Evolutionary conservation across 805 yeast species (phyloP).

Genomic region (Metschnikowia reukaufii): DNA sequence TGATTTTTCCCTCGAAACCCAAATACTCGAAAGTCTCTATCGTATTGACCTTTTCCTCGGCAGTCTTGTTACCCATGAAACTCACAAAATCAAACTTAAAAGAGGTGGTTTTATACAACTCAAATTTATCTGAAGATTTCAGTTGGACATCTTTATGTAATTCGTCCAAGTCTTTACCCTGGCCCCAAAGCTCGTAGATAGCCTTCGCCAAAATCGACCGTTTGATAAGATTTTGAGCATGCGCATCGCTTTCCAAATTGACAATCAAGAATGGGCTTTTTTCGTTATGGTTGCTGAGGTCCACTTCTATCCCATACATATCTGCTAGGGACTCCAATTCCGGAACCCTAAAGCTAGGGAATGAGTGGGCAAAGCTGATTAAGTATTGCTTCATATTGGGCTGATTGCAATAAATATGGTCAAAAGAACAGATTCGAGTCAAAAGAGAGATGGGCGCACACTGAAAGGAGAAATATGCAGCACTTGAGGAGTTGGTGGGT

Average conservation of each 20-base stretch:
- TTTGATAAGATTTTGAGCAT: conserved; percentile 61
- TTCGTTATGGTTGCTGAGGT: conserved; percentile 58
- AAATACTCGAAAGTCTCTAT: conserved; percentile 74
- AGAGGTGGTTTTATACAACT: conserved; percentile 42
- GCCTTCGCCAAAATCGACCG: conserved; percentile 72
- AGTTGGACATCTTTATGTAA: conserved; percentile 54
- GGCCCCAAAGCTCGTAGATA: conserved; percentile 84
- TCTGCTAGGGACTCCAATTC: conserved; percentile 86
- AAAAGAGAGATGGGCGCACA: neutral
- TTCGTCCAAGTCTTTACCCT: conserved; percentile 53
- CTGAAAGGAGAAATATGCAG: conserved; percentile 2
- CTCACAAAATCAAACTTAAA: conserved; percentile 85
- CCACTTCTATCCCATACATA: conserved; percentile 53
- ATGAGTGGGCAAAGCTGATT: conserved; percentile 82
- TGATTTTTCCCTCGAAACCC: conserved; percentile 72
- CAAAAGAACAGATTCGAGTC: neutral
- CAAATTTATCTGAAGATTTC: conserved; percentile 34
- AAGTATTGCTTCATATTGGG: conserved; percentile 56
- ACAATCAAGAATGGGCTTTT: conserved; percentile 70
- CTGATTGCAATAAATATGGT: neutral
- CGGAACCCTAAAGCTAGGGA: conserved; percentile 72
- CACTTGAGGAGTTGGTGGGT: neutral
- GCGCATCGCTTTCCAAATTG: conserved; percentile 60
- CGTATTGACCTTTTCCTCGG: conserved; percentile 51
- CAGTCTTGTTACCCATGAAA: conserved; percentile 64